These are phyloP conservation scores for Claviceps monticola DNA, from an alignment of 2,329 filamentous ascomycete genomes.

Conservation along the genomic window DNA sequence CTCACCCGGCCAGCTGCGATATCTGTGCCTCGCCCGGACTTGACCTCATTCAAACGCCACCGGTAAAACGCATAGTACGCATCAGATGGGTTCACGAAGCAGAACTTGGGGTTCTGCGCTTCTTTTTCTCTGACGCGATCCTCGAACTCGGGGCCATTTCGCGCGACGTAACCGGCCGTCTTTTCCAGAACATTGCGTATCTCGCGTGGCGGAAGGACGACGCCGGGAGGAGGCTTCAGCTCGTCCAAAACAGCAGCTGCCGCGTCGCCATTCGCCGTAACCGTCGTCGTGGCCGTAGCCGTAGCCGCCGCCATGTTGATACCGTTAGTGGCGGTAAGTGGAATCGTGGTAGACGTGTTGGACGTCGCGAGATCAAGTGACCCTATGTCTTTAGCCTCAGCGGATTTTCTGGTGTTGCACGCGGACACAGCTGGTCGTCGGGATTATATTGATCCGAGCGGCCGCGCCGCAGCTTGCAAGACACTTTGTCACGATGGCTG, in stretches of 20 bases:
- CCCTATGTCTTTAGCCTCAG: not conserved
- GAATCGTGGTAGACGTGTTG: not conserved
- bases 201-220: conserved; percentile 80
- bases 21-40: conserved; percentile 65
- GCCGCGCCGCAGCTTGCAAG: not conserved
- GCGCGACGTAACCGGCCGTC: conserved; percentile 79
- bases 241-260: conserved; percentile 43
- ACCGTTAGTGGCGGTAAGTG: conserved; percentile 6
- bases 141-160: conserved; percentile 57
- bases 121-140: conserved; percentile 79
- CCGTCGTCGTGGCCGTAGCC: conserved; percentile 14
- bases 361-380: not conserved
- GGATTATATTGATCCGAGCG: not conserved
- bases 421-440: not conserved
- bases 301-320: conserved; percentile 16
- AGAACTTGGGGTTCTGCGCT: conserved; percentile 74
- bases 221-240: conserved; percentile 65
- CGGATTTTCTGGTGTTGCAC: not conserved
- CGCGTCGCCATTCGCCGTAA: conserved; percentile 37
- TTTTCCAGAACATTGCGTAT: conserved; percentile 81
- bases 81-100: conserved; percentile 68
- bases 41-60: conserved; percentile 83
- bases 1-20: conserved; percentile 62
- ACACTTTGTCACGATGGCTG: not conserved
- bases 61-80: conserved; percentile 78